These are phyloP conservation scores for Elongisporangium undulatum DNA, from an alignment of 352 stramenopile genomes.

Conservation along the genomic window DNA sequence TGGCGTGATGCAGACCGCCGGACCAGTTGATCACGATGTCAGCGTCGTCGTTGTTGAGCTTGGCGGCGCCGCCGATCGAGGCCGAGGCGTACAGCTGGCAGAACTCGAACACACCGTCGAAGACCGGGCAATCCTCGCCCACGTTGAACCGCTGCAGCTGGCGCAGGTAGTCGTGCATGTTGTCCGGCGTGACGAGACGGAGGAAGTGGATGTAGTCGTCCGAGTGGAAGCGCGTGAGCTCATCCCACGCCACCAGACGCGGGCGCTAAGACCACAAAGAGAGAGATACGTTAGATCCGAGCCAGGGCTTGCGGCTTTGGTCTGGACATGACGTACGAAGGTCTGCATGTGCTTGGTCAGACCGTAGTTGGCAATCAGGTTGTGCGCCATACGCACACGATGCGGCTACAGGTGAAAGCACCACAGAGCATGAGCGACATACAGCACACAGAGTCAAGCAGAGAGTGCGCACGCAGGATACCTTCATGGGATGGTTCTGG, in stretches of 20 bases:
- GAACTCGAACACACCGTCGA: constrained; percentile 99
- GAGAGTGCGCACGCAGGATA: constrained; percentile 4
- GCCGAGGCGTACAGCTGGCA: constrained; percentile 97
- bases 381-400: constrained; percentile 99
- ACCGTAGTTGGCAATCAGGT: constrained; percentile 99
- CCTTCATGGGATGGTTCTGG: constrained; percentile 90
- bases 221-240: constrained; percentile 99
- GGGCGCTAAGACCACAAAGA: constrained; percentile 61
- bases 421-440: not conserved
- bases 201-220: constrained; percentile 99
- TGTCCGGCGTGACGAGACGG: constrained; percentile 96
- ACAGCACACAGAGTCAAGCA: not conserved
- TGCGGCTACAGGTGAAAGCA: constrained; percentile 79
- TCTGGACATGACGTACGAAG: constrained; percentile 77
- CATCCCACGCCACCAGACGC: constrained; percentile 92
- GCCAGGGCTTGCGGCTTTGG: not conserved
- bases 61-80: constrained; percentile 94
- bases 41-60: constrained; percentile 93
- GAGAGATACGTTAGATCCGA: not conserved
- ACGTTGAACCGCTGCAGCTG: constrained; percentile 97
- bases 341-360: constrained; percentile 99
- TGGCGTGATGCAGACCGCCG: constrained; percentile 98
- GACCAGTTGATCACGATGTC: constrained; percentile 99
- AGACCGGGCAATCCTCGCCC: constrained; percentile 99
- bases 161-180: constrained; percentile 95